These are phyloP conservation scores for Cucurbita argyrosperma DNA, from an alignment of 306 rosid species.

Conservation along the genomic window DNA sequence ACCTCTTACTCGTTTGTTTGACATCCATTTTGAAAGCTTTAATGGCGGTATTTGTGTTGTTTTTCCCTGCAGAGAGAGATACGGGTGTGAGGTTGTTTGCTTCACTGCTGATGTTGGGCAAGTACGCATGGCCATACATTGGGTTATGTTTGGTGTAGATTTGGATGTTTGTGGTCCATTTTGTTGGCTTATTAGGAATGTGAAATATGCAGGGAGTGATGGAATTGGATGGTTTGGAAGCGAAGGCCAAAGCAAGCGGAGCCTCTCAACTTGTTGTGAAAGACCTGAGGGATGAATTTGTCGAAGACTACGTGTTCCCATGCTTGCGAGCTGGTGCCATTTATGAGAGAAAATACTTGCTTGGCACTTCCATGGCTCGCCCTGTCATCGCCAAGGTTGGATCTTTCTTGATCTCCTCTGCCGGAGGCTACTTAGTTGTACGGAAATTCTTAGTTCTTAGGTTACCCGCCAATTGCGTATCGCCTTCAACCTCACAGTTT, in stretches of 20 bases:
- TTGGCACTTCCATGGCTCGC: constrained; percentile 97
- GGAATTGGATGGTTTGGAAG: constrained; percentile 85
- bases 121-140: constrained; percentile 22
- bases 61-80: constrained; percentile 66
- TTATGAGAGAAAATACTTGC: constrained; percentile 87
- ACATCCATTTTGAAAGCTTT: background rate
- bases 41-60: background rate
- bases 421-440: background rate
- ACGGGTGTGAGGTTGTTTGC: constrained; percentile 96
- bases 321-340: constrained; percentile 89
- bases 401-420: background rate
- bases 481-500: no score
- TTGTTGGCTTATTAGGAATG: background rate
- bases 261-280: constrained; percentile 87
- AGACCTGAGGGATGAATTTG: constrained; percentile 83
- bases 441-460: background rate
- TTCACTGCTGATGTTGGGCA: constrained; percentile 99
- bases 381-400: constrained; percentile 72
- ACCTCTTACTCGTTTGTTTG: background rate
- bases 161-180: background rate
- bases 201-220: constrained; percentile 36
- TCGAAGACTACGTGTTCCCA: constrained; percentile 62
- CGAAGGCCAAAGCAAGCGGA: constrained; percentile 88
- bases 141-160: background rate
- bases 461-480: no score